Conservation (phyloP, 495 filamentous ascomycete genomes). For the Daldinia decipiens region DNA sequence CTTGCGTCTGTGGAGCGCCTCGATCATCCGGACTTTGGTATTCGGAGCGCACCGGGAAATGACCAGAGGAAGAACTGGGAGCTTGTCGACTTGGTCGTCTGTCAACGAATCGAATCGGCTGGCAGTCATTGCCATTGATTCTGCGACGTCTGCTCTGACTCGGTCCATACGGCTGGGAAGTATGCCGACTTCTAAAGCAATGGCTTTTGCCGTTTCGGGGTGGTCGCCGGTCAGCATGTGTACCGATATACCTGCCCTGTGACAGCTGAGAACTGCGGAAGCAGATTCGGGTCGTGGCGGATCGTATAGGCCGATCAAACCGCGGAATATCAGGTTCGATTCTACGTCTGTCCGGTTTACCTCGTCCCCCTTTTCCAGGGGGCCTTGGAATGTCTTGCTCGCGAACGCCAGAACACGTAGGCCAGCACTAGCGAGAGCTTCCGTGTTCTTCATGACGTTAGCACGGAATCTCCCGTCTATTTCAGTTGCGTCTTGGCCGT, state of each 20-base stretch:
- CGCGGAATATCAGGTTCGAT: slow-evolving; percentile 64
- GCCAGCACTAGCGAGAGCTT: slow-evolving; percentile 69
- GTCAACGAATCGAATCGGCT: slow-evolving; percentile 69
- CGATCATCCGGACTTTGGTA: slow-evolving; percentile 78
- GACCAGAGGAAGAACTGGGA: slow-evolving; percentile 72
- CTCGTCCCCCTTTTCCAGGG: slow-evolving; percentile 50
- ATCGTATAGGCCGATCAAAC: slow-evolving; percentile 71
- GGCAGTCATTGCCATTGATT: slow-evolving; percentile 74
- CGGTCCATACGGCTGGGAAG: slow-evolving; percentile 64
- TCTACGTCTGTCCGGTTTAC: slow-evolving; percentile 67
- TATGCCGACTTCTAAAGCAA: slow-evolving; percentile 74
- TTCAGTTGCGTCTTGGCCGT: slow-evolving; percentile 43
- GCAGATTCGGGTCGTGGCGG: slow-evolving; percentile 60
- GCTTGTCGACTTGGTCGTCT: slow-evolving; percentile 67
- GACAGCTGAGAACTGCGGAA: slow-evolving; percentile 67
- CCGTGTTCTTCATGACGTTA: slow-evolving; percentile 71
- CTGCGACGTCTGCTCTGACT: slow-evolving; percentile 64
- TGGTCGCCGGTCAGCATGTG: slow-evolving; percentile 82
- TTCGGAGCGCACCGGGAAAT: slow-evolving; percentile 75
- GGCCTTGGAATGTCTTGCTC: slow-evolving; percentile 53
- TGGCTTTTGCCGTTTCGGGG: slow-evolving; percentile 70
- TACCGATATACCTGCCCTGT: slow-evolving; percentile 74
- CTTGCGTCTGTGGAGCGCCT: slow-evolving; percentile 71
- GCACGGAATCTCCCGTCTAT: slow-evolving; percentile 57
- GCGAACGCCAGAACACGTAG: slow-evolving; percentile 73